Percentiles rank a stretch among this genome's conserved stretches.
These are phyloP conservation scores for Elsinoe arachidis DNA, from an alignment of 2,329 filamentous ascomycete species.

Conservation along the genomic window DNA sequence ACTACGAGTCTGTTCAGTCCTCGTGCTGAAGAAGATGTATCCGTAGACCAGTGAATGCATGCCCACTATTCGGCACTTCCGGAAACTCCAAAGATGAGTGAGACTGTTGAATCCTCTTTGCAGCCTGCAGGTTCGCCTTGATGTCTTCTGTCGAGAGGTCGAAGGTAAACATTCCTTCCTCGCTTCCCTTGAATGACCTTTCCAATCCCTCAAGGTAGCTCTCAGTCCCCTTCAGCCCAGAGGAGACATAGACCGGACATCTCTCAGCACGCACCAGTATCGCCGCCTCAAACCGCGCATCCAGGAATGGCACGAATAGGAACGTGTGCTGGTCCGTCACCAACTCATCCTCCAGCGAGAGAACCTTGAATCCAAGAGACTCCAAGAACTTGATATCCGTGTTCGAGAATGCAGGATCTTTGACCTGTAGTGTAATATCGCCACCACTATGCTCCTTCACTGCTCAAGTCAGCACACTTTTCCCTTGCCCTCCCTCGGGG, in stretches of 20 bases:
- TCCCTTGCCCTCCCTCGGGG: not conserved
- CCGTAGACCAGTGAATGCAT: not conserved
- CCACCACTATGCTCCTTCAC: not conserved
- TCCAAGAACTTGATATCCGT: slow-evolving; percentile 24
- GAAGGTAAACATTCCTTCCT: no score
- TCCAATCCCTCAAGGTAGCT: no score
- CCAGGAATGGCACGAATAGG: slow-evolving; percentile 14
- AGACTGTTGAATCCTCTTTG: slow-evolving; percentile 1
- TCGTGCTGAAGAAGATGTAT: not conserved
- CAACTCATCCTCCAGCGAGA: slow-evolving; percentile 12
- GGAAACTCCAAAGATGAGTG: slow-evolving; percentile 9
- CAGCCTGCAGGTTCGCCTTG: not conserved
- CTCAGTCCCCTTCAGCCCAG: slow-evolving; percentile 6
- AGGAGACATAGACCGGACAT: slow-evolving; percentile 14
- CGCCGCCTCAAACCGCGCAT: slow-evolving; percentile 12
- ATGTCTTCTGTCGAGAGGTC: not conserved
- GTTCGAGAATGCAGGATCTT: slow-evolving; percentile 25
- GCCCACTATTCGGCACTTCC: not conserved
- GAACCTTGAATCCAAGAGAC: slow-evolving; percentile 17
- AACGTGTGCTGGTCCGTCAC: slow-evolving; percentile 10
- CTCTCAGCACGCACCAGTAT: slow-evolving; percentile 6
- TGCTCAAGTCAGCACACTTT: not conserved
- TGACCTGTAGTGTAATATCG: slow-evolving; percentile 17
- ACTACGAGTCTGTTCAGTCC: no score
- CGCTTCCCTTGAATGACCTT: no score